Evolutionary conservation across 2,329 filamentous ascomycete species (phyloP), one percentile per base, ranked within the genome.

Genomic region (Furcasterigmium sp.): DNA sequence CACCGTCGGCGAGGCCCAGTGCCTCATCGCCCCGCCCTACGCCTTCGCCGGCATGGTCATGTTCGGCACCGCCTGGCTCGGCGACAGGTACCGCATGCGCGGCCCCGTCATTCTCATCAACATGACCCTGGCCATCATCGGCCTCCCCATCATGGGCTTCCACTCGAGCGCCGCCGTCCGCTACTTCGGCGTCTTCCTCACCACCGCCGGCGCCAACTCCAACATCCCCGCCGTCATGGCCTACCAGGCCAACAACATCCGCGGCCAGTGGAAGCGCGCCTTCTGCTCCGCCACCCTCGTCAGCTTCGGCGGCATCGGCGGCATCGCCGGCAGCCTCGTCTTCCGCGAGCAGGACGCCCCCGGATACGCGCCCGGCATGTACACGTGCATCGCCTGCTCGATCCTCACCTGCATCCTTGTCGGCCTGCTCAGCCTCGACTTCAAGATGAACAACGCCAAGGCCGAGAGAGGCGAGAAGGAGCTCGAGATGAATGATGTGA

Each of bases 221-320:
- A 93, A 93, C 58, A 72, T 91, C 5, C 88, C 89, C 0, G 73
- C 80, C 2, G 72, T 80, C 37, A 80, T 94, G 69, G 77, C 86
- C 0, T 93, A 88, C 67, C 87, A 91, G 67, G 86, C 87, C 34
- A 93, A 91, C 66, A 94, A 94, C 63, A 84, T 94, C 56, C 82
- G 86, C 42, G 88, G 87, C 0, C 87, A 93, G 65, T 94, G 87
- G 87, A 94, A 91, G 68, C 80, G 89, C 38, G 87, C 87, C 1
- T 83, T 93, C 52, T 84, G 80, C 59, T 86, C 80, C 46, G 85
- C 87, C 3, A 84, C 82, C 0, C 74, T 91, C 3, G 84, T 93
- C 4, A 85, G 84, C 2, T 80, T 86, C 39, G 87, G 87, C 8
- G 87, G 85, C 3, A 69, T 94, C 20, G 88, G 88, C 29, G 87